Base-by-base conservation (phyloP, 108 stramenopile species). In the Nitzschia sp. region DNA sequence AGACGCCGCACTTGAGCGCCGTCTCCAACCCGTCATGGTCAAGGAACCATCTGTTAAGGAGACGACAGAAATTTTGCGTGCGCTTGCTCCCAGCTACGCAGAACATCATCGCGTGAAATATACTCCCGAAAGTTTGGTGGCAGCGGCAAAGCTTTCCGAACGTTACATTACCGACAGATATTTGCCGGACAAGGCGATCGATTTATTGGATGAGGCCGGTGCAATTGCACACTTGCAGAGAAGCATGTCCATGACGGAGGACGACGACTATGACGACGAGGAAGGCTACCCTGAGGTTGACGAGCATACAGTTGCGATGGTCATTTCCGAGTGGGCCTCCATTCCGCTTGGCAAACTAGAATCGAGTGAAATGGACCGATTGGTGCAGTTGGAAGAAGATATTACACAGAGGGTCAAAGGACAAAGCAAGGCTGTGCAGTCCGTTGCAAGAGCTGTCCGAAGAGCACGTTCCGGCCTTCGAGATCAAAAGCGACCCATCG, bases 181-280 rank as follows among this genome's bases (percentile, higher is more conserved):
- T 70, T 81, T 94, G 54, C 93, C 93, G 0, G 93, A 97, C 68
- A 96, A 95, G 74, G 73, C 73, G 33, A 96, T 98, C 59, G 98
- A 99, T 74, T 73, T 99, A 57, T 68, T 99, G 45, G 98, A 99
- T 74, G 98, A 99, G 86, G 95, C 97, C 17, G 96, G 96, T 8
- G 97, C 98, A 1, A 80, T 95, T 53, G 86, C 94, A 1, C 91
- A 95, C 53, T 92, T 97, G 61, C 88, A 94, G 55, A 75, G 80
- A 55, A 74, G n/a, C 38, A 42, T 46, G 1, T 23, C 53, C 3
- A 59, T 35, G 15, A 61, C 29, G 19, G 67, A 63, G 26, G 56
- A 80, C 64, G 66, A 77, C 31, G 48, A 42, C 32, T 42, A 49
- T n/a, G 48, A 33, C 18, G 48, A 33, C 25, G 63, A 38, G 1